Conservation (phyloP, 139 green algal genomes). For the Desmodesmus armatus region DNA sequence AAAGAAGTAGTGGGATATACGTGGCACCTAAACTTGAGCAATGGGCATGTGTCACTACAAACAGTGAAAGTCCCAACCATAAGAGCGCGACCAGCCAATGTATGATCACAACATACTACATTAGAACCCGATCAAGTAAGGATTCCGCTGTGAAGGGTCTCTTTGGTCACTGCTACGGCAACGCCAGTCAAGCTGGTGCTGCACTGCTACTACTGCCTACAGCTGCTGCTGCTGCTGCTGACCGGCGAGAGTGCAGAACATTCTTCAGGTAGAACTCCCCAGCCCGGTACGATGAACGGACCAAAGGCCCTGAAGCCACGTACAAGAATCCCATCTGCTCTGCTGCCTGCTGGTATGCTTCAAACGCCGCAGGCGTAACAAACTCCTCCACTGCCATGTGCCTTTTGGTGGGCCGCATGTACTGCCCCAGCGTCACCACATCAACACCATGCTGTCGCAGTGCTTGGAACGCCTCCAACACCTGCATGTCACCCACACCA, state of each 20-base stretch:
- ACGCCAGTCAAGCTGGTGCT: background rate
- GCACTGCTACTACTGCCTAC: background rate
- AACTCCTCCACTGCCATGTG: conserved; percentile 98
- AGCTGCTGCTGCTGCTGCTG: conserved; percentile 26
- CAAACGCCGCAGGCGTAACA: conserved; percentile 97
- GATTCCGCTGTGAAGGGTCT: too few species aligned
- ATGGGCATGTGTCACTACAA: too few species aligned
- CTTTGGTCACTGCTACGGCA: too few species aligned
- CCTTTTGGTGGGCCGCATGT: conserved; percentile 98
- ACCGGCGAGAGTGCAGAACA: conserved; percentile 52
- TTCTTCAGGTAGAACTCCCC: conserved; percentile 91
- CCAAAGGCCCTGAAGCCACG: conserved; percentile 94
- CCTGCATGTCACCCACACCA: too few species aligned
- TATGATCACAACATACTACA: too few species aligned
- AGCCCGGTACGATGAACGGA: conserved; percentile 94
- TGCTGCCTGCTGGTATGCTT: conserved; percentile 81
- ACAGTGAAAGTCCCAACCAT: too few species aligned
- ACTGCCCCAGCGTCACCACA: conserved; percentile 99
- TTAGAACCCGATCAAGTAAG: too few species aligned
- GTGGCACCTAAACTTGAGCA: too few species aligned
- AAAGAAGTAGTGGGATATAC: too few species aligned
- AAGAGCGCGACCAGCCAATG: too few species aligned
- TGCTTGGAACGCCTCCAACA: conserved; percentile 66
- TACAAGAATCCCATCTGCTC: conserved; percentile 94
- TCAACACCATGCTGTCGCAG: conserved; percentile 84